Percentiles rank a stretch among this genome's conserved stretches.
Evolutionary conservation across 192 early-diverging fungal species (phyloP).

Genomic region (Coemansia sp.): DNA sequence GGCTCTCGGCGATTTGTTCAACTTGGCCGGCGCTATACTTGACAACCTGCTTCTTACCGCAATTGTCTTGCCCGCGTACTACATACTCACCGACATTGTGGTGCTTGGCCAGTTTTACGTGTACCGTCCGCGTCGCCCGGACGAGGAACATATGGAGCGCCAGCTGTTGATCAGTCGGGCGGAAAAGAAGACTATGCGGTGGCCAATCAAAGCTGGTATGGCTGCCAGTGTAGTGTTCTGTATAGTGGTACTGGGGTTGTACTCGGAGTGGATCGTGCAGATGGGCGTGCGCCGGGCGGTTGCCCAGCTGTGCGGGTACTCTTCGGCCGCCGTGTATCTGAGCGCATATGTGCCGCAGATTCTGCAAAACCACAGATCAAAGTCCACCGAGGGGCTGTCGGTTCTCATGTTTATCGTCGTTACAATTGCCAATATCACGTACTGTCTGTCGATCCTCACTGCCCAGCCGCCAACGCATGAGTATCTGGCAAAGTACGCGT

Average conservation of each 20-base stretch:
- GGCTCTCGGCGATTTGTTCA: constrained; percentile 76
- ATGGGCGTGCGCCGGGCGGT: constrained; percentile 29
- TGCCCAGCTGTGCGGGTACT: constrained; percentile 70
- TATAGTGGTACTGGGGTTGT: background rate
- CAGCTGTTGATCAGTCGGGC: background rate
- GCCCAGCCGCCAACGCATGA: constrained; percentile 61
- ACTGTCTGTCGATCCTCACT: constrained; percentile 64
- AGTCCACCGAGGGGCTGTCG: constrained; percentile 73
- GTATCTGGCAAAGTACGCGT: constrained; percentile 62
- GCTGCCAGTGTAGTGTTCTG: background rate
- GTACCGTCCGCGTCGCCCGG: constrained; percentile 38
- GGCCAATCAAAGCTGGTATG: background rate
- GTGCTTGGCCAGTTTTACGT: constrained; percentile 66
- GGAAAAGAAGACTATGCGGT: background rate
- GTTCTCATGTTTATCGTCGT: constrained; percentile 75
- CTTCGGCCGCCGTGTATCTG: constrained; percentile 67
- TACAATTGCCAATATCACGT: constrained; percentile 68
- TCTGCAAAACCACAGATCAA: constrained; percentile 63
- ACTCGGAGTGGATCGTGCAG: constrained; percentile 19
- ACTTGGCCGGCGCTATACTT: constrained; percentile 64
- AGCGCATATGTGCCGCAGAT: constrained; percentile 77
- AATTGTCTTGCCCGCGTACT: constrained; percentile 68
- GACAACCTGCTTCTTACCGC: constrained; percentile 67
- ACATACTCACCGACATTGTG: constrained; percentile 64
- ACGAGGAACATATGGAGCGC: background rate